Conservation (phyloP, 768 basidiomycete genomes). For the Brasilioporus rufonigricans region DNA sequence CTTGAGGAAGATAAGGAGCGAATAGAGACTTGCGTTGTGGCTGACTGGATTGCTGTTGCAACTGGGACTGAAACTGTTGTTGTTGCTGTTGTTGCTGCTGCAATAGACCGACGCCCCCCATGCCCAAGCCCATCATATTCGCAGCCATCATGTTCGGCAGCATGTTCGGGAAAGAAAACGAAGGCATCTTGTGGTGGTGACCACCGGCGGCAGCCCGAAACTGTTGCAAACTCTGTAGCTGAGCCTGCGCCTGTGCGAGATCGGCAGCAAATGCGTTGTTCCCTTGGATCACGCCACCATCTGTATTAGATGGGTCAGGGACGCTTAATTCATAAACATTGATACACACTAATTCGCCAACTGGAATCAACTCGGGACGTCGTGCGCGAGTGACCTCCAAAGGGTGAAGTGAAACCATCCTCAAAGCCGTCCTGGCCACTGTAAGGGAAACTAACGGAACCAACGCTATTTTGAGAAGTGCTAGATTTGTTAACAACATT, state of each 20-base stretch:
- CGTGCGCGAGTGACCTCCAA: conserved; percentile 73
- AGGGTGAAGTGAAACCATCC: conserved; percentile 68
- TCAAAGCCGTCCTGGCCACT: conserved; percentile 68
- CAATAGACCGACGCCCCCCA: conserved; percentile 78
- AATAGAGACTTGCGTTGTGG: conserved; percentile 98
- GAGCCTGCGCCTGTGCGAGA: conserved; percentile 95
- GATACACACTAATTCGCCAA: conserved; percentile 82
- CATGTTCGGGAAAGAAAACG: conserved; percentile 98
- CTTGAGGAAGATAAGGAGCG: conserved; percentile 97
- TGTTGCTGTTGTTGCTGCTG: conserved; percentile 83
- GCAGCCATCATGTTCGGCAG: conserved; percentile 96
- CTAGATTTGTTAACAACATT: conserved; percentile 81
- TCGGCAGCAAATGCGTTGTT: conserved; percentile 71
- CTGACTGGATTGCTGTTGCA: conserved; percentile 88
- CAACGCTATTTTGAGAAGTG: conserved; percentile 41
- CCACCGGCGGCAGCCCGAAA: conserved; percentile 95
- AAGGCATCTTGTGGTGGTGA: conserved; percentile 95
- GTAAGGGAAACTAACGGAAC: conserved; percentile 51
- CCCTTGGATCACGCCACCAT: conserved; percentile 70
- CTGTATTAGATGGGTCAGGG: conserved; percentile 35
- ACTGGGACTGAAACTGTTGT: conserved; percentile 86
- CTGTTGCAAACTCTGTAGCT: conserved; percentile 92
- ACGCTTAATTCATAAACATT: background rate
- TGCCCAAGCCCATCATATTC: conserved; percentile 89
- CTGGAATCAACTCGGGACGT: conserved; percentile 75